Base-by-base conservation (phyloP, 371 early-diverging fungal genomes). In the Dipsacomyces acuminosporus region DNA sequence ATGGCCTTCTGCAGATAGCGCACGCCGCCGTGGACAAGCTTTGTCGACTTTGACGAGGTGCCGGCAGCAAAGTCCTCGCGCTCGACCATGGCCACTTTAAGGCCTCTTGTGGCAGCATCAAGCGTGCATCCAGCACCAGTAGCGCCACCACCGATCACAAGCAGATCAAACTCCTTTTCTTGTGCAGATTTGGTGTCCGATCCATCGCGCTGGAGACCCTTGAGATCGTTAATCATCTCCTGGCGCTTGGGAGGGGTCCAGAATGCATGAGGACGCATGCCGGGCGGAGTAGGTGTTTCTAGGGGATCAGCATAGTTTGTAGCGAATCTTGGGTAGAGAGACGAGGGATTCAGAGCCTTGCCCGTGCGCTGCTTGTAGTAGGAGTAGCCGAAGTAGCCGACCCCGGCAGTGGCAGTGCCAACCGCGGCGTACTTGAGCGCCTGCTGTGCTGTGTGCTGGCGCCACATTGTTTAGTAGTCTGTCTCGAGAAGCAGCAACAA, bases 21-120 rank as follows among this genome's bases (percentile, higher is more conserved):
- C 33, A 99, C 97, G 64, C 99, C 99, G 53, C 99, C 99, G 70
- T 99, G 99, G 18, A 99, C 91, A 13, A 99, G 82, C 70, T 99
- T 99, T 6, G 99, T 99, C 17, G 91, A 90, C 59, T 96, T 83
- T 2, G 98, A 97, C 26, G 92, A 91, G 2, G 99, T 99, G 80
- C 93, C 93, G 30, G 91, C 82, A 15, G 95, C 82, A 80, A 96
- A 99, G 77, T 99, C 99, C 64, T 94, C 92, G 47, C 91, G 77
- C 74, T 99, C 99, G 2, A 99, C 93, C 64, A 99, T 73, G 7
- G 97, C 97, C 6, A 97, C 98, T 25, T 86, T 90, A 33, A 99
- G 78, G 41, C 99, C 99, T 41, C 99, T 79, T 7, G 96, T 88
- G 3, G 90, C 94, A 18, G 97, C 99, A 77, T 99, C 99, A 15